phyloP scores from a whole-genome alignment of 768 basidiomycete species.

The Tephrocybe sp. region DNA sequence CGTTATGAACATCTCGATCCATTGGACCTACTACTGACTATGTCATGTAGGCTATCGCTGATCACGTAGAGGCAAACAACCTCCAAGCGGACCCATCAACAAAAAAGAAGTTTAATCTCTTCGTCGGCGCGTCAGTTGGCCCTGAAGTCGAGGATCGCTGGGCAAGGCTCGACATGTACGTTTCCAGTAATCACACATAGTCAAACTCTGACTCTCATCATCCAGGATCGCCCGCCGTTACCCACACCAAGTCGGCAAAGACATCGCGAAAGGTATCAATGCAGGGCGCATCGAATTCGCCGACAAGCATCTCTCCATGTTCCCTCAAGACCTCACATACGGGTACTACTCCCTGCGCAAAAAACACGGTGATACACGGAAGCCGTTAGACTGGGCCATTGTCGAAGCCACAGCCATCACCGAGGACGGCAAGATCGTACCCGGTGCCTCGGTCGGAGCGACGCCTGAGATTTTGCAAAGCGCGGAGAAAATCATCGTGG shows the following conservation, averaged over 20 bases:
- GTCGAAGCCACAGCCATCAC: constrained; percentile 51
- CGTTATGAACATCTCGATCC: constrained; percentile 4
- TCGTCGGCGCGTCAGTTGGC: constrained; percentile 47
- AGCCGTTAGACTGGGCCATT: constrained; percentile 49
- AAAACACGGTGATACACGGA: constrained; percentile 42
- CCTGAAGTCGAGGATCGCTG: constrained; percentile 50
- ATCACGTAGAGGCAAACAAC: constrained; percentile 41
- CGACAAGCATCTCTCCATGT: constrained; percentile 53
- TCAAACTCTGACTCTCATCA: no score
- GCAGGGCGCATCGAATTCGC: constrained; percentile 45
- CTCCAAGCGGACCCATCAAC: constrained; percentile 41
- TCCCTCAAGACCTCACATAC: constrained; percentile 48
- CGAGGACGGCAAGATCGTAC: constrained; percentile 47
- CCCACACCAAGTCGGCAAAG: constrained; percentile 51
- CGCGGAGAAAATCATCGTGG: constrained; percentile 50
- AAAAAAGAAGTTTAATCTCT: constrained; percentile 47
- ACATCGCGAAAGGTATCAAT: constrained; percentile 48
- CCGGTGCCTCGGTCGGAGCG: constrained; percentile 48
- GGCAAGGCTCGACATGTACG: constrained; percentile 46
- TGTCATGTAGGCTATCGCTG: constrained; percentile 40
- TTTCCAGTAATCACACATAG: no score
- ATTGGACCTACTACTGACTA: neutral
- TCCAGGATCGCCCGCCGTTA: constrained; percentile 41
- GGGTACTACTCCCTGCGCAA: constrained; percentile 46
- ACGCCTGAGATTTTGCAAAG: constrained; percentile 46